phyloP scores from a whole-genome alignment of 768 basidiomycete species.

The Mycena metata region DNA sequence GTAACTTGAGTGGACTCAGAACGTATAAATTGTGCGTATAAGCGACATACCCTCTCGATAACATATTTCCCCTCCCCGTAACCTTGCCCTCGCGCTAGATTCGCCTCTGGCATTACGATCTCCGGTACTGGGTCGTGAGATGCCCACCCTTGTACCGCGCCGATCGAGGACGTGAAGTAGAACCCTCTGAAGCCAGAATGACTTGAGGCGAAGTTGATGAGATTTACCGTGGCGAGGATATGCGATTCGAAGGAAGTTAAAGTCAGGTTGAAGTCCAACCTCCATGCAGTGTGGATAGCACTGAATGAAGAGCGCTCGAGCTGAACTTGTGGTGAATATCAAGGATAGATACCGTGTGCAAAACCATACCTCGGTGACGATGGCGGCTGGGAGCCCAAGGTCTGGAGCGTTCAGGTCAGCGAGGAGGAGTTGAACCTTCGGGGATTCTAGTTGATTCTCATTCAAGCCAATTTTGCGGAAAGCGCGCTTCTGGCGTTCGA shows the following conservation, averaged over 20 bases:
- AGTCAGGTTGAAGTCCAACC: slow-evolving; percentile 56
- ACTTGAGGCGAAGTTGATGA: slow-evolving; percentile 53
- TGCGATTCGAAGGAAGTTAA: slow-evolving; percentile 54
- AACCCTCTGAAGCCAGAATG: slow-evolving; percentile 29
- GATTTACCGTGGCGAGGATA: slow-evolving; percentile 51
- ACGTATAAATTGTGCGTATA: too few relatives aligned
- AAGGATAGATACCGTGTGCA: too few relatives aligned
- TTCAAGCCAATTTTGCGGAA: slow-evolving; percentile 41
- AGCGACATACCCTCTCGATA: slow-evolving; percentile 32
- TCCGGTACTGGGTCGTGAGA: slow-evolving; percentile 35
- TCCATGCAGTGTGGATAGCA: slow-evolving; percentile 61
- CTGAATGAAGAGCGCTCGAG: too few relatives aligned
- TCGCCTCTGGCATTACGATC: slow-evolving; percentile 33
- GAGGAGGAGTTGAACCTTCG: slow-evolving; percentile 36
- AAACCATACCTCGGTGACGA: too few relatives aligned
- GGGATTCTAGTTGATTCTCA: slow-evolving; percentile 21
- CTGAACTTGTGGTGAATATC: too few relatives aligned
- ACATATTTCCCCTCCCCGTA: slow-evolving; percentile 36
- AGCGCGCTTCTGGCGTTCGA: slow-evolving; percentile 35
- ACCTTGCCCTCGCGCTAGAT: neutral
- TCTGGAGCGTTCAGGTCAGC: slow-evolving; percentile 49
- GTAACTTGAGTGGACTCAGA: neutral
- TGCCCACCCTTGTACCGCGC: slow-evolving; percentile 35
- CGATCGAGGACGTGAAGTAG: slow-evolving; percentile 37
- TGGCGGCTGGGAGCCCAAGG: neutral